phyloP scores from a whole-genome alignment of 2,329 filamentous ascomycete species.

The Alternaria solani region DNA sequence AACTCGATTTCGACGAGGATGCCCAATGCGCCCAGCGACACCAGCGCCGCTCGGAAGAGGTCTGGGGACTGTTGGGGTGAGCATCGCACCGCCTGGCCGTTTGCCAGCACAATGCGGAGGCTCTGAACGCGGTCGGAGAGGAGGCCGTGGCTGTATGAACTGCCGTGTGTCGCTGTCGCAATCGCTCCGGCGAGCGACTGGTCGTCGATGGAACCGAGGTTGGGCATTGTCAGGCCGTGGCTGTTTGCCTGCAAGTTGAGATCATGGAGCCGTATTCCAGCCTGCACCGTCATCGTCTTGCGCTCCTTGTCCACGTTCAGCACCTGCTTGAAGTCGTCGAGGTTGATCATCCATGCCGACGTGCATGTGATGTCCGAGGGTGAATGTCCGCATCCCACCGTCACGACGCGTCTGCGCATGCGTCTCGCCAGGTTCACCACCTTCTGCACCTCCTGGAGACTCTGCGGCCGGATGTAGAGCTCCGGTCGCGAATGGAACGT shows the following conservation, averaged over 20 bases:
- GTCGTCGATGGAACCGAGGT: constrained; percentile 92
- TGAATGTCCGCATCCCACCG: constrained; percentile 90
- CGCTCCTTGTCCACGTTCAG: constrained; percentile 72
- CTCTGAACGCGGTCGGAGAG: constrained; percentile 79
- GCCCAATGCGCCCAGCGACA: constrained; percentile 88
- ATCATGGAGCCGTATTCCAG: constrained; percentile 83
- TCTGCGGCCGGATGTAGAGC: constrained; percentile 86
- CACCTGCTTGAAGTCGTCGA: constrained; percentile 81
- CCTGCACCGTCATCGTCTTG: constrained; percentile 77
- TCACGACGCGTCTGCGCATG: constrained; percentile 82
- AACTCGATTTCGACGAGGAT: constrained; percentile 92
- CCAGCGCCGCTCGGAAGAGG: constrained; percentile 85
- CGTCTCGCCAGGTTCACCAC: constrained; percentile 79
- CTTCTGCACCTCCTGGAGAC: constrained; percentile 82
- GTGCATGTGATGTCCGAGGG: constrained; percentile 92
- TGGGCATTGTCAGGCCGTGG: constrained; percentile 83
- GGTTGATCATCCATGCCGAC: constrained; percentile 91
- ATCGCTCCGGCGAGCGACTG: constrained; percentile 94
- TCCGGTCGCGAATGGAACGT: constrained; percentile 91
- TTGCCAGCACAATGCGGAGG: constrained; percentile 81
- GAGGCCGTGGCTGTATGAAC: constrained; percentile 81
- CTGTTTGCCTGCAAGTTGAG: constrained; percentile 78
- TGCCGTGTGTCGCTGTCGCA: constrained; percentile 91
- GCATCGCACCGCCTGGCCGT: constrained; percentile 77
- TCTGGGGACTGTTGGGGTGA: constrained; percentile 72